Conservation (phyloP, 2,329 filamentous ascomycete species). For the Pseudocercospora musae region DNA sequence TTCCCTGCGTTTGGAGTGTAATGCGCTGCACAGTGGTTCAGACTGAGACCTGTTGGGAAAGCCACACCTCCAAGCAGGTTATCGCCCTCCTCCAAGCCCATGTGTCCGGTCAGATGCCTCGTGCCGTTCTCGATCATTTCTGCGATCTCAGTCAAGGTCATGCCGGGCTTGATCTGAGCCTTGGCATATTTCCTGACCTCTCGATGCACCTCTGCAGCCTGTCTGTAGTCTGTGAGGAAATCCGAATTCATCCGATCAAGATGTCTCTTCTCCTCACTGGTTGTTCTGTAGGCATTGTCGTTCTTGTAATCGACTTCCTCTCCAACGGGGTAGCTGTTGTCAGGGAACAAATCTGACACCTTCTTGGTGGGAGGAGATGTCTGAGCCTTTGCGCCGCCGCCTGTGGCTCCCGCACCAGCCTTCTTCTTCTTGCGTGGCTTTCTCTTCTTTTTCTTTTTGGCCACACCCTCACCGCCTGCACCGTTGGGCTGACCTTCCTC, state of each 20-base stretch:
- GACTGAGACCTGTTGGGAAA: constrained; percentile 54
- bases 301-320: constrained; percentile 46
- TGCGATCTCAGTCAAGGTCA: constrained; percentile 49
- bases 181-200: constrained; percentile 54
- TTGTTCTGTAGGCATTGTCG: constrained; percentile 47
- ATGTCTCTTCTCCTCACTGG: constrained; percentile 47
- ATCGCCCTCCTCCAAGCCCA: constrained; percentile 52
- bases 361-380: constrained; percentile 48
- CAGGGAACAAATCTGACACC: constrained; percentile 46
- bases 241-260: constrained; percentile 45
- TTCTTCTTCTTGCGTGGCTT: constrained; percentile 44
- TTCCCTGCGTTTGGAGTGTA: constrained; percentile 57
- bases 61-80: constrained; percentile 52
- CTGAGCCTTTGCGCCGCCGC: constrained; percentile 39
- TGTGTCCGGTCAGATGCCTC: constrained; percentile 49
- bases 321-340: constrained; percentile 45
- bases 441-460: constrained; percentile 49
- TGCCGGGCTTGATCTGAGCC: constrained; percentile 50
- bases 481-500: constrained; percentile 27
- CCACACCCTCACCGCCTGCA: constrained; percentile 32
- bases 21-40: constrained; percentile 56
- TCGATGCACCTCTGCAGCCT: constrained; percentile 56
- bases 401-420: constrained; percentile 26
- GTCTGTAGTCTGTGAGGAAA: constrained; percentile 54
- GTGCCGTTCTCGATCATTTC: constrained; percentile 55